phyloP scores from a whole-genome alignment of 2,329 filamentous ascomycete genomes.

The Phialocephala subalpina region DNA sequence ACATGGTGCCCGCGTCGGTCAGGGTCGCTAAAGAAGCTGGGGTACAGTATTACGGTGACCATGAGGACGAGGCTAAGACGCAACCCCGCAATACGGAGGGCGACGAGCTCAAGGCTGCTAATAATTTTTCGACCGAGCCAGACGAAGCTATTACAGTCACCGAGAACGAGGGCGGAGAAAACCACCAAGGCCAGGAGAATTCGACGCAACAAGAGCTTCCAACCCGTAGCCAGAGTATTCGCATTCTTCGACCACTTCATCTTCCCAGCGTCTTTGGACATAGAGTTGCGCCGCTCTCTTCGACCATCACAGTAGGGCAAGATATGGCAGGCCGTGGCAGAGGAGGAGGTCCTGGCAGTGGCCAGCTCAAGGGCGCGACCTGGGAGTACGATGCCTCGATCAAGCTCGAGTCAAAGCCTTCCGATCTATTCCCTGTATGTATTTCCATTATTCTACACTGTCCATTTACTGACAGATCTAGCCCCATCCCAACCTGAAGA shows the following conservation, averaged over 20 bases:
- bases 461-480: conserved; percentile 14
- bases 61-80: neutral
- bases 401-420: conserved; percentile 49
- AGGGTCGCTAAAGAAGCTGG: neutral
- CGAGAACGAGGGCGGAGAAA: neutral
- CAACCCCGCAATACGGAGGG: neutral
- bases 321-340: conserved; percentile 39
- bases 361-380: conserved; percentile 41
- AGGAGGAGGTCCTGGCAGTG: conserved; percentile 35
- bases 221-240: neutral
- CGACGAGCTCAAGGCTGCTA: neutral
- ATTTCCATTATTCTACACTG: neutral
- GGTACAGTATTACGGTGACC: neutral
- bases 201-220: neutral
- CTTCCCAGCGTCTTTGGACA: neutral
- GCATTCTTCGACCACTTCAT: neutral
- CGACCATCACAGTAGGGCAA: neutral
- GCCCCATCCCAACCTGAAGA: conserved; percentile 45
- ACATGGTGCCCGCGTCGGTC: neutral
- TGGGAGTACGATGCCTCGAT: conserved; percentile 42
- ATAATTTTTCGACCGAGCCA: neutral
- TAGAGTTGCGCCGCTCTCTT: neutral
- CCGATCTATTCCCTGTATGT: conserved; percentile 37
- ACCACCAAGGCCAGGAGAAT: neutral
- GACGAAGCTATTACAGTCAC: neutral